phyloP scores from a whole-genome alignment of 176 grass and related monocot genomes.

The Ananas comosus region DNA sequence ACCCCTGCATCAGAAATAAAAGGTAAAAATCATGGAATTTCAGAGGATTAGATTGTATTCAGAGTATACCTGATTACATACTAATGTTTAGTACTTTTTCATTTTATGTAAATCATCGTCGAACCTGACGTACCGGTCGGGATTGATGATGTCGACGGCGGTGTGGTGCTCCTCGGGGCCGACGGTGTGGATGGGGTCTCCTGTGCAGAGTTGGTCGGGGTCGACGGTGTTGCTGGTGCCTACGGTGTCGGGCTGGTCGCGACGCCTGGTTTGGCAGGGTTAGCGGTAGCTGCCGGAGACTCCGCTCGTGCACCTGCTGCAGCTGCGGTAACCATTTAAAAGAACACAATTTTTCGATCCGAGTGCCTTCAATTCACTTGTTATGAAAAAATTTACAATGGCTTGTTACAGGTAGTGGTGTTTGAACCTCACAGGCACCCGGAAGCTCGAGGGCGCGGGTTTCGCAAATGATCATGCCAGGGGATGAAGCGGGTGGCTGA shows the following conservation, averaged over 20 bases:
- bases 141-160: background rate
- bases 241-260: background rate
- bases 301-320: background rate
- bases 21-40: no score
- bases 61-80: background rate
- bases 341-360: background rate
- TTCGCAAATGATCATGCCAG: background rate
- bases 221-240: background rate
- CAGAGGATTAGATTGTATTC: background rate
- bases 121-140: background rate
- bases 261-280: no score
- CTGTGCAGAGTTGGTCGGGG: background rate
- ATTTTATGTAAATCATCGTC: background rate
- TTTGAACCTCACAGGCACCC: slow-evolving; percentile 1
- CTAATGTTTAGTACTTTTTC: background rate
- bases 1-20: background rate
- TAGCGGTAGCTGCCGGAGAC: background rate
- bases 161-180: background rate
- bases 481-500: background rate
- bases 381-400: background rate
- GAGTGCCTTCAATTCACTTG: background rate
- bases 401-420: background rate
- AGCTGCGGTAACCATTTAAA: background rate
- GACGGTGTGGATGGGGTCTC: slow-evolving; percentile 4
- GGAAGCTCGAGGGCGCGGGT: background rate